Conservation (phyloP, 2,329 filamentous ascomycete species). For the Rhynchosporium secalis region DNA sequence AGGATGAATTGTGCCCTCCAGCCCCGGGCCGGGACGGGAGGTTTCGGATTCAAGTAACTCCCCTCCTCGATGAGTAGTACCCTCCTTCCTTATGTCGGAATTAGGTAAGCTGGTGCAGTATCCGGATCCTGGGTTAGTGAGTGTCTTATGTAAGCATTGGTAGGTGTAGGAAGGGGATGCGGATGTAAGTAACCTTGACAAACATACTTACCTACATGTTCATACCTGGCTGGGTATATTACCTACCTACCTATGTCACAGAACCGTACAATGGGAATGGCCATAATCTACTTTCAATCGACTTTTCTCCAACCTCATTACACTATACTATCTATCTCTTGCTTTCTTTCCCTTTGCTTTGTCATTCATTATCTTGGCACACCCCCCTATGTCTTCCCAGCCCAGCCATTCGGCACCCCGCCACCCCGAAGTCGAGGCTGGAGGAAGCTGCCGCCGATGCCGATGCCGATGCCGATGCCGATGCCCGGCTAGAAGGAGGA, state of each 20-base stretch:
- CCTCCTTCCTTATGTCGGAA: neutral
- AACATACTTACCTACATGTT: neutral
- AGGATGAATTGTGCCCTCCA: too few species aligned
- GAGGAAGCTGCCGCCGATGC: neutral
- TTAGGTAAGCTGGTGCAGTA: neutral
- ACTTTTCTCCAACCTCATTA: too few species aligned
- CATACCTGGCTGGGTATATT: too few species aligned
- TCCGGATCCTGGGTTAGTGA: conserved; percentile 8
- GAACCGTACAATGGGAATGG: too few species aligned
- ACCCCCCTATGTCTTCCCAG: neutral
- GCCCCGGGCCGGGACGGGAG: too few species aligned
- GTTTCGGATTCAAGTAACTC: neutral
- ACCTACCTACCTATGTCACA: too few species aligned
- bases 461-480: neutral
- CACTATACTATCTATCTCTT: too few species aligned
- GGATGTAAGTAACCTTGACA: neutral
- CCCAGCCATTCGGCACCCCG: neutral
- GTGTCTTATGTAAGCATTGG: neutral
- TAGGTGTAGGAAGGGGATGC: neutral
- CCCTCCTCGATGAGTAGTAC: neutral
- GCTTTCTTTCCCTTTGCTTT: too few species aligned
- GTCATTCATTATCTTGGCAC: too few species aligned
- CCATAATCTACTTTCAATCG: too few species aligned
- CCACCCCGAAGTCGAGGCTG: conserved; percentile 9
- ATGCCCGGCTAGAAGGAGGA: conserved; percentile 21